These are phyloP conservation scores for Penicillium corylophilum DNA, from an alignment of 2,329 filamentous ascomycete species.

Conservation along the genomic window DNA sequence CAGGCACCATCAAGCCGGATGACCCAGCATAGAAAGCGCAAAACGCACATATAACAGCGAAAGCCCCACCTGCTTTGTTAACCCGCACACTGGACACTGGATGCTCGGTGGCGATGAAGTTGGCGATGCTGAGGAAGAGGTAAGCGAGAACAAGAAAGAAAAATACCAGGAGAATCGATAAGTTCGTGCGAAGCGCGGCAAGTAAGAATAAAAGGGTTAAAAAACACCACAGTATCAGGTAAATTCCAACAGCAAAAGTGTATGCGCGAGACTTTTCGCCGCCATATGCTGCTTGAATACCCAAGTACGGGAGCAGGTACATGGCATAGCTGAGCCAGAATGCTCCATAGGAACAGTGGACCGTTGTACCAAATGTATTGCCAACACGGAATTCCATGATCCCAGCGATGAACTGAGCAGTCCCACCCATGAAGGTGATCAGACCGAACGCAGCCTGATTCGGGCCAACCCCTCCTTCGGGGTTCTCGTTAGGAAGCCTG, in stretches of 20 bases:
- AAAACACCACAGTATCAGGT: conserved; percentile 61
- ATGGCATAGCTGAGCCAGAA: conserved; percentile 63
- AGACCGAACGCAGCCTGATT: conserved; percentile 28
- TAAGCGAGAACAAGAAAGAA: conserved; percentile 60
- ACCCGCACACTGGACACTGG: conserved; percentile 41
- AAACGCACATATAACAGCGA: conserved; percentile 39
- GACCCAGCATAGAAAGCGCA: conserved; percentile 43
- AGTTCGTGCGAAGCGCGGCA: conserved; percentile 58
- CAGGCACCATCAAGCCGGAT: conserved; percentile 44
- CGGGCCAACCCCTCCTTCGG: conserved; percentile 20
- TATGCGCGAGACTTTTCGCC: conserved; percentile 36
- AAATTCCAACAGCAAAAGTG: conserved; percentile 57
- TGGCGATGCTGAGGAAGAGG: conserved; percentile 55
- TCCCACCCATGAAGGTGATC: conserved; percentile 30
- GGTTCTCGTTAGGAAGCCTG: conserved; percentile 26
- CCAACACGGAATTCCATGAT: conserved; percentile 51
- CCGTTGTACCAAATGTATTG: conserved; percentile 64
- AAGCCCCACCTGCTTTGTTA: conserved; percentile 47
- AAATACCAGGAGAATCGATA: conserved; percentile 58
- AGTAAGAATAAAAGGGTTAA: conserved; percentile 58
- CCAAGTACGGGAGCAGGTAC: conserved; percentile 54
- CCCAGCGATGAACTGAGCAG: conserved; percentile 27
- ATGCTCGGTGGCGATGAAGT: conserved; percentile 48
- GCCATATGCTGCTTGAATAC: conserved; percentile 50
- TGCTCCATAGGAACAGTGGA: conserved; percentile 61